A percentile compares a stretch with the other conserved stretches of the same genome.
These are phyloP conservation scores for Tinospora cordifolia DNA, from an alignment of 164 flowering plant species.

Conservation along the genomic window DNA sequence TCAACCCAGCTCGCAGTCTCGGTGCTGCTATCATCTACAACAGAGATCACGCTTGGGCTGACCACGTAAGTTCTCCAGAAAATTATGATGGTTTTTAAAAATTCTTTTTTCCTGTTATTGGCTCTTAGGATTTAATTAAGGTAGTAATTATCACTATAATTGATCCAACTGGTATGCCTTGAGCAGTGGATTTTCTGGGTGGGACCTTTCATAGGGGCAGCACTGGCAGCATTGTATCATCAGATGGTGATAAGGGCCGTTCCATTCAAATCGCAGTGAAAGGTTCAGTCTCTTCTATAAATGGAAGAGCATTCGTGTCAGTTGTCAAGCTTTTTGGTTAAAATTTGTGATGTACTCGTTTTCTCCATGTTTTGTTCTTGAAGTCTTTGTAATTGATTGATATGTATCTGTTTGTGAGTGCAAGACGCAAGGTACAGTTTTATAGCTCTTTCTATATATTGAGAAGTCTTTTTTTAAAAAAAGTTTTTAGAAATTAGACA, in stretches of 20 bases:
- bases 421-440: too few species aligned
- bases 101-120: too few species aligned
- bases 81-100: too few species aligned
- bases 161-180: not conserved
- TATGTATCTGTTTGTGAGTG: too few species aligned
- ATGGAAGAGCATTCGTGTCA: too few species aligned
- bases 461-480: too few species aligned
- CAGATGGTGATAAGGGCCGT: conserved; percentile 33
- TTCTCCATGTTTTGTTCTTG: too few species aligned
- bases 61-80: conserved; percentile 56
- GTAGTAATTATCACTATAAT: not conserved
- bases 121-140: not conserved
- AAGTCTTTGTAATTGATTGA: too few species aligned
- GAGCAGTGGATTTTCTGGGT: conserved; percentile 42
- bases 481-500: too few species aligned
- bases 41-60: conserved; percentile 56
- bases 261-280: conserved; percentile 28
- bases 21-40: conserved; percentile 85
- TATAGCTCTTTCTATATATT: too few species aligned
- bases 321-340: too few species aligned
- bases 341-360: too few species aligned
- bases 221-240: conserved; percentile 34
- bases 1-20: conserved; percentile 84
- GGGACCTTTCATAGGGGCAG: conserved; percentile 37
- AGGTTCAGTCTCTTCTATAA: not conserved